phyloP scores from a whole-genome alignment of 1,139 yeast species.

The Meyerozyma guilliermondii region DNA sequence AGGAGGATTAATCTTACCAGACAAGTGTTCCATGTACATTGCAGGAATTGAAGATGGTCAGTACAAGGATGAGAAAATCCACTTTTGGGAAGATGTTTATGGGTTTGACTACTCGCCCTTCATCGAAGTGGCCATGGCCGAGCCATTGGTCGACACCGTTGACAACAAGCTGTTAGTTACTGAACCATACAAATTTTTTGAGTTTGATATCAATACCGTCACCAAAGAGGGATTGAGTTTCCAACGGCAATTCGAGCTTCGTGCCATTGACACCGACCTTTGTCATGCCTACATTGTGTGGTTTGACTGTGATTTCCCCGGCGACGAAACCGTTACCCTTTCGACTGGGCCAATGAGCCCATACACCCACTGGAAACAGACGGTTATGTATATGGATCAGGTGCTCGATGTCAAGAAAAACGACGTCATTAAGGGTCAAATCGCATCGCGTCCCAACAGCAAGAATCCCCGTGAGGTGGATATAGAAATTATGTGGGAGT shows the following conservation, averaged over 20 bases:
- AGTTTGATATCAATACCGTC: conserved; percentile 86
- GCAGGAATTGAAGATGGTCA: conserved; percentile 95
- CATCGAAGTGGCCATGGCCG: conserved; percentile 74
- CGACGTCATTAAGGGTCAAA: conserved; percentile 65
- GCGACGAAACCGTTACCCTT: conserved; percentile 57
- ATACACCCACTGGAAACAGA: conserved; percentile 96
- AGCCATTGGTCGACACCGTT: conserved; percentile 93
- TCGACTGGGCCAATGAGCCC: conserved; percentile 80
- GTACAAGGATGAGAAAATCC: conserved; percentile 88
- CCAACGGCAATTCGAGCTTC: conserved; percentile 58
- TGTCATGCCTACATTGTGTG: conserved; percentile 90
- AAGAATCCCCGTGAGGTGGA: conserved; percentile 83
- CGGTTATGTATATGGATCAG: conserved; percentile 85
- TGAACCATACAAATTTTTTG: conserved; percentile 63
- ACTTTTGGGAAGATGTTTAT: conserved; percentile 95
- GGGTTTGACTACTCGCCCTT: conserved; percentile 89
- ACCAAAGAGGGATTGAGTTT: conserved; percentile 79
- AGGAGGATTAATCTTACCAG: conserved; percentile 93
- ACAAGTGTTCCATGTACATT: conserved; percentile 82
- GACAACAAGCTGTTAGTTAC: conserved; percentile 76
- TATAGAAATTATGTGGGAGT: conserved; percentile 55
- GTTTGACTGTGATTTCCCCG: conserved; percentile 91
- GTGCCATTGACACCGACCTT: conserved; percentile 72
- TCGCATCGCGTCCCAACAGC: conserved; percentile 73
- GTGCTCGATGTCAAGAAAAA: conserved; percentile 76